These are phyloP conservation scores for Xerocomus nothofagi DNA, from an alignment of 1,284 basidiomycete species.

Conservation along the genomic window DNA sequence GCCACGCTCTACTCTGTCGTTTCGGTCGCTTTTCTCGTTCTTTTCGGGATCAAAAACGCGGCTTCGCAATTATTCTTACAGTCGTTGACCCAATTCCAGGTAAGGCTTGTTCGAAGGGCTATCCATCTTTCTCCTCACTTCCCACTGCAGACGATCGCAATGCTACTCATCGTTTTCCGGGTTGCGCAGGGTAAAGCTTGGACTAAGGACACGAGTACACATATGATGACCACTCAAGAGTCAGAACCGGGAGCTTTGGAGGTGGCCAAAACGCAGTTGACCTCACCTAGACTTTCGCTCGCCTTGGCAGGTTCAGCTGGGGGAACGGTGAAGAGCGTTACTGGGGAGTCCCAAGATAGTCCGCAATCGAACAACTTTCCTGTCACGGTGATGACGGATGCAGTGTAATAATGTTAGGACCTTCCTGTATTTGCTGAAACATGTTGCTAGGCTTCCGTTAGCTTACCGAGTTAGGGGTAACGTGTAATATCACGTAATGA, in stretches of 20 bases:
- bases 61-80: slow-evolving; percentile 18
- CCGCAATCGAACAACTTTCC: background rate
- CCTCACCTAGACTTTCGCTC: background rate
- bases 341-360: background rate
- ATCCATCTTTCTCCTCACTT: background rate
- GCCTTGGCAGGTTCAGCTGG: slow-evolving; percentile 1
- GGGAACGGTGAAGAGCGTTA: background rate
- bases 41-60: slow-evolving; percentile 16
- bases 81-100: slow-evolving; percentile 24
- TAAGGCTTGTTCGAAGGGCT: background rate
- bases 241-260: background rate
- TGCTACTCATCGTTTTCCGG: slow-evolving; percentile 26
- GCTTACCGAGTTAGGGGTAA: too few relatives aligned
- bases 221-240: background rate
- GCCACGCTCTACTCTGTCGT: slow-evolving; percentile 23
- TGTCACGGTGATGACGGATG: background rate
- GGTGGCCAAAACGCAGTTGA: slow-evolving; percentile 1
- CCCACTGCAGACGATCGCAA: slow-evolving; percentile 16
- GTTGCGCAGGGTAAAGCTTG: slow-evolving; percentile 31
- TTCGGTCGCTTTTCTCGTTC: slow-evolving; percentile 18
- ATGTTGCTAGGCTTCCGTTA: too few relatives aligned
- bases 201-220: slow-evolving; percentile 14
- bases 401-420: too few relatives aligned
- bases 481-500: too few relatives aligned
- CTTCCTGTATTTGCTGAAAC: too few relatives aligned